Evolutionary conservation across 768 basidiomycete species (phyloP).

Genomic region (Mrakia blollopis): DNA sequence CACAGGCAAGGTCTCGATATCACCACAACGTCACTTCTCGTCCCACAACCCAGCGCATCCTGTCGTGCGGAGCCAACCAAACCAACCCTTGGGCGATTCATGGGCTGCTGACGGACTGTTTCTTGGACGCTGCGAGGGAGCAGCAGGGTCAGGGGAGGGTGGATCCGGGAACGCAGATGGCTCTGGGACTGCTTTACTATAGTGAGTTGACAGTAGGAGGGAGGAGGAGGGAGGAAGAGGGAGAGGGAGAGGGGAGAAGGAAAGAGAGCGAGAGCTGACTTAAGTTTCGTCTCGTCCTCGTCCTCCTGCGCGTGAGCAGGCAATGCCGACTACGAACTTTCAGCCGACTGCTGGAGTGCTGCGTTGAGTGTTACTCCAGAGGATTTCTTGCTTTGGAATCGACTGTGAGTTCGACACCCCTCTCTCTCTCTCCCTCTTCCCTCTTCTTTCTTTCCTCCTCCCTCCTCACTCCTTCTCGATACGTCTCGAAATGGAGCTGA

Average conservation of each 20-base stretch:
- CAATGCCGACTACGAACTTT: constrained; percentile 75
- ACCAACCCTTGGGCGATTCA: constrained; percentile 70
- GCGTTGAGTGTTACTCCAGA: constrained; percentile 74
- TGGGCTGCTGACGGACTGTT: constrained; percentile 71
- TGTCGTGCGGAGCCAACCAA: too few species aligned
- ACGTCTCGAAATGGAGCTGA: not conserved
- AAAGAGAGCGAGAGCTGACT: not conserved
- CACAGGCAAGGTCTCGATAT: too few species aligned
- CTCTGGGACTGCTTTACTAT: constrained; percentile 87
- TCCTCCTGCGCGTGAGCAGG: constrained; percentile 39
- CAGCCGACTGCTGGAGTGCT: constrained; percentile 89
- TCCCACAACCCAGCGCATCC: too few species aligned
- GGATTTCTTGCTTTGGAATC: constrained; percentile 96
- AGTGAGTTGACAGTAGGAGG: constrained; percentile 43
- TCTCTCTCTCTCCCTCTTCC: too few species aligned
- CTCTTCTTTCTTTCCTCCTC: too few species aligned
- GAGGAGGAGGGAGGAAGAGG: not conserved
- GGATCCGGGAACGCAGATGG: constrained; percentile 89
- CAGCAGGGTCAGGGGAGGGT: constrained; percentile 63
- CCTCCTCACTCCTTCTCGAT: too few species aligned
- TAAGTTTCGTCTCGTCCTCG: too few species aligned
- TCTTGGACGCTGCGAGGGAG: constrained; percentile 71
- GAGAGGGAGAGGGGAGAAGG: too few species aligned
- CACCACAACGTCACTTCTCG: too few species aligned
- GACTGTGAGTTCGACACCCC: constrained; percentile 54